phyloP scores from a whole-genome alignment of 208 protist genomes.

The Crithidia thermophila region DNA sequence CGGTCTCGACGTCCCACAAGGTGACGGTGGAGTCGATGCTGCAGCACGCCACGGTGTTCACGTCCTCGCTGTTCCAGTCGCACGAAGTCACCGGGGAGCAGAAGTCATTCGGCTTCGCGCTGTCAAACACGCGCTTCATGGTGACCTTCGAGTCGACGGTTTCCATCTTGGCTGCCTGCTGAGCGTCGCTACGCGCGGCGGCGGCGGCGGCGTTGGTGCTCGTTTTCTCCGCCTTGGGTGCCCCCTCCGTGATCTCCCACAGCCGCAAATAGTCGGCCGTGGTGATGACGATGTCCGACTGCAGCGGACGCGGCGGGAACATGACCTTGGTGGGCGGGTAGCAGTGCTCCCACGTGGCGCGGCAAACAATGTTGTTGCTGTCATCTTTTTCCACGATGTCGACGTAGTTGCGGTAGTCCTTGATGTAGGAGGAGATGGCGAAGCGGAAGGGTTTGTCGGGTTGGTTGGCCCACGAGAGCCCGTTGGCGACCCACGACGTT shows the following conservation, averaged over 20 bases:
- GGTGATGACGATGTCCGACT: constrained; percentile 95
- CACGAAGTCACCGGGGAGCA: constrained; percentile 99
- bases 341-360: constrained; percentile 95
- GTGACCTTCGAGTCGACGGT: constrained; percentile 70
- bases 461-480: constrained; percentile 90
- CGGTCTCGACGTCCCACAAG: constrained; percentile 97
- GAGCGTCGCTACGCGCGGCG: constrained; percentile 6
- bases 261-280: constrained; percentile 98
- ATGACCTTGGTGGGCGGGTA: constrained; percentile 98
- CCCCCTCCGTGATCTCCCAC: constrained; percentile 90
- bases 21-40: constrained; percentile 99
- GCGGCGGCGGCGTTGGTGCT: too few species aligned
- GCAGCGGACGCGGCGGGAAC: constrained; percentile 92
- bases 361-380: constrained; percentile 60
- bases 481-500: constrained; percentile 96
- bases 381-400: constrained; percentile 87
- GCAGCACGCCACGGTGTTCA: constrained; percentile 96
- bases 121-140: constrained; percentile 92
- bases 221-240: constrained; percentile 24
- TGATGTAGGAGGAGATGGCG: constrained; percentile 95
- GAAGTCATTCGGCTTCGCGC: constrained; percentile 93
- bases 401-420: constrained; percentile 97
- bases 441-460: constrained; percentile 69
- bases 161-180: constrained; percentile 29
- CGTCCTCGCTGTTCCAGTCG: constrained; percentile 98